Evolutionary conservation across 805 yeast species (phyloP).

Genomic region (Ogataea sp.): DNA sequence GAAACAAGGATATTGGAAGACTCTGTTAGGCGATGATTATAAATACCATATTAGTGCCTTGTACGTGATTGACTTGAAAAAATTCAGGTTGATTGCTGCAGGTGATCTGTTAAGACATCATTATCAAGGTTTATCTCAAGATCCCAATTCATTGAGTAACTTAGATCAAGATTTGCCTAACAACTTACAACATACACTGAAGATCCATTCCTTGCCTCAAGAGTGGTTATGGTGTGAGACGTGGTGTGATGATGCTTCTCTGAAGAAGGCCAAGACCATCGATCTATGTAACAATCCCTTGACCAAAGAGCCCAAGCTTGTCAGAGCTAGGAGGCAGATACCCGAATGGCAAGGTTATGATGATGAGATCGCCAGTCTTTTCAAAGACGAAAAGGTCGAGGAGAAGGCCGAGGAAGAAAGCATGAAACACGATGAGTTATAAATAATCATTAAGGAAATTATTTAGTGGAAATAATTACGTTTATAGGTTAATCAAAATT

Average conservation of each 20-base stretch:
- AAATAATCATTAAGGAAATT: neutral
- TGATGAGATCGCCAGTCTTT: conserved; percentile 33
- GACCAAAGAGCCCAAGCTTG: conserved; percentile 72
- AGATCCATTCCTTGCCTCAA: conserved; percentile 65
- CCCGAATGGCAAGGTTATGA: conserved; percentile 75
- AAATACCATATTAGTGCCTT: conserved; percentile 82
- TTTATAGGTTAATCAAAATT: neutral
- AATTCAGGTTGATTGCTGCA: conserved; percentile 56
- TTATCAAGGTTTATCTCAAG: conserved; percentile 74
- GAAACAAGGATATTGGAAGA: conserved; percentile 89
- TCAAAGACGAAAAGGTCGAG: conserved; percentile 2
- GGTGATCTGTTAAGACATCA: conserved; percentile 81
- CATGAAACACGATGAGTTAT: neutral
- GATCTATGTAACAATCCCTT: conserved; percentile 81
- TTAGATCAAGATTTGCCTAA: conserved; percentile 94
- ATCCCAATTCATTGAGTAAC: conserved; percentile 70
- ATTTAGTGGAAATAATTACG: neutral
- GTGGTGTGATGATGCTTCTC: conserved; percentile 68
- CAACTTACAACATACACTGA: conserved; percentile 60
- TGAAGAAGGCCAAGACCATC: conserved; percentile 62
- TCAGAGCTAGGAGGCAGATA: conserved; percentile 63
- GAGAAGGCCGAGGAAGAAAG: neutral
- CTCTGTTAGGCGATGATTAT: conserved; percentile 43
- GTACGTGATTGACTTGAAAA: conserved; percentile 68
- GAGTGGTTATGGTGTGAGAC: conserved; percentile 95